Conservation (phyloP, 139 green algal species). For the Tetraselmis striata region DNA sequence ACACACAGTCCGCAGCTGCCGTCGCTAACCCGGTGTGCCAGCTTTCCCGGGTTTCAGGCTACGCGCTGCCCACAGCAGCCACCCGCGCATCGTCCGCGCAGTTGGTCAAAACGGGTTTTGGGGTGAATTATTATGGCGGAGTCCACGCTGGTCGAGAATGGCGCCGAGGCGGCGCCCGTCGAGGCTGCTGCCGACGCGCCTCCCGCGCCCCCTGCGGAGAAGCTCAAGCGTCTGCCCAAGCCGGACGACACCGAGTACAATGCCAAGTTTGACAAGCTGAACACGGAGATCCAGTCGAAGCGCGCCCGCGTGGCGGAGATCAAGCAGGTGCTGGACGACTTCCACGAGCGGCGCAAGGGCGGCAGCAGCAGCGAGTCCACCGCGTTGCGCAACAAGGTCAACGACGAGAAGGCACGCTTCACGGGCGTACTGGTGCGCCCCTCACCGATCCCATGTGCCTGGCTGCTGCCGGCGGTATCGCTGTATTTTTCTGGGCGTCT, state of each 20-base stretch:
- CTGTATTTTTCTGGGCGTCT: no score
- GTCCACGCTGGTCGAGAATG: neutral
- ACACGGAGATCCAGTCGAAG: slow-evolving; percentile 12
- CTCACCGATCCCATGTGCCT: no score
- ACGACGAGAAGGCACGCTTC: slow-evolving; percentile 12
- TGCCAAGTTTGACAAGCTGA: slow-evolving; percentile 22
- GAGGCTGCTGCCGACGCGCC: neutral
- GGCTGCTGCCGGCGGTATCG: no score
- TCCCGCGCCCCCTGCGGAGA: no score
- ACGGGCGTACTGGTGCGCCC: neutral
- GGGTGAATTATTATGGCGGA: neutral
- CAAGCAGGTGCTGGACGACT: slow-evolving; percentile 18
- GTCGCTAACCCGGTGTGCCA: no score
- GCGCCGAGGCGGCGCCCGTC: no score
- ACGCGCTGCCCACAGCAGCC: no score
- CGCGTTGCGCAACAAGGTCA: slow-evolving; percentile 5
- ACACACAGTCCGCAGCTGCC: no score
- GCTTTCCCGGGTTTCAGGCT: no score
- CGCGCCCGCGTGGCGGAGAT: slow-evolving; percentile 32
- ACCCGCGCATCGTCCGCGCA: no score
- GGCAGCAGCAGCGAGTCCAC: slow-evolving; percentile 2
- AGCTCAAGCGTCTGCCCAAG: slow-evolving; percentile 13
- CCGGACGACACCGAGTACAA: slow-evolving; percentile 23
- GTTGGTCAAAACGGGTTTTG: no score
- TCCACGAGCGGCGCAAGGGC: slow-evolving; percentile 1